Percentiles rank a stretch among this genome's conserved stretches.
Conservation (phyloP, 1,139 yeast genomes). For the Saccharomyces hybrid region DNA sequence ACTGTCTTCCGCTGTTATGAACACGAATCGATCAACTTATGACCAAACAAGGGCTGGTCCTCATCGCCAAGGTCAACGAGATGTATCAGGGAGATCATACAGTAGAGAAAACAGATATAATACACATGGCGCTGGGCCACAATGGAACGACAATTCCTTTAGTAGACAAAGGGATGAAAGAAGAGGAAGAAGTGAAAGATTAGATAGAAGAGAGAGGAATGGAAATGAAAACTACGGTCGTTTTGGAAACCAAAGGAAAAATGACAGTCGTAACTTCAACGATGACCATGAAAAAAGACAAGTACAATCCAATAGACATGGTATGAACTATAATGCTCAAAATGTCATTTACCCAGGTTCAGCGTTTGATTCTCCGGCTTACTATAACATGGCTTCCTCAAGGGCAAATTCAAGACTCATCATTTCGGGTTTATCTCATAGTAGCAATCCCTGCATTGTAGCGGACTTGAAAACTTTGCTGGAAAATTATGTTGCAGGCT, state of each 20-base stretch:
- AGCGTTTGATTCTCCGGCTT: not conserved
- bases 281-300: not conserved
- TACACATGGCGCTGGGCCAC: not conserved
- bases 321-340: not conserved
- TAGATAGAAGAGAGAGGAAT: not conserved
- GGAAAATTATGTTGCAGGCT: not conserved
- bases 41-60: not conserved
- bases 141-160: not conserved
- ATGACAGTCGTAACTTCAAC: not conserved
- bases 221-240: not conserved
- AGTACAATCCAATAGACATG: not conserved
- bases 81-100: not conserved
- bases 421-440: constrained; percentile 6
- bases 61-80: not conserved
- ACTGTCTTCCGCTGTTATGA: not conserved
- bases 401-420: constrained; percentile 7
- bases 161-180: not conserved
- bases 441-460: constrained; percentile 15
- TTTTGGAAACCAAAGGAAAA: not conserved
- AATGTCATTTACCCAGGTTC: not conserved
- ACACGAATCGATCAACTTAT: not conserved
- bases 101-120: not conserved
- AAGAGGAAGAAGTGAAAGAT: not conserved
- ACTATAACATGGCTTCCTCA: constrained; percentile 1
- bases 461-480: constrained; percentile 5